A percentile compares a stretch with the other conserved stretches of the same genome.
Evolutionary conservation across 2,329 filamentous ascomycete species (phyloP).

Genomic region (Apiospora arundinis): DNA sequence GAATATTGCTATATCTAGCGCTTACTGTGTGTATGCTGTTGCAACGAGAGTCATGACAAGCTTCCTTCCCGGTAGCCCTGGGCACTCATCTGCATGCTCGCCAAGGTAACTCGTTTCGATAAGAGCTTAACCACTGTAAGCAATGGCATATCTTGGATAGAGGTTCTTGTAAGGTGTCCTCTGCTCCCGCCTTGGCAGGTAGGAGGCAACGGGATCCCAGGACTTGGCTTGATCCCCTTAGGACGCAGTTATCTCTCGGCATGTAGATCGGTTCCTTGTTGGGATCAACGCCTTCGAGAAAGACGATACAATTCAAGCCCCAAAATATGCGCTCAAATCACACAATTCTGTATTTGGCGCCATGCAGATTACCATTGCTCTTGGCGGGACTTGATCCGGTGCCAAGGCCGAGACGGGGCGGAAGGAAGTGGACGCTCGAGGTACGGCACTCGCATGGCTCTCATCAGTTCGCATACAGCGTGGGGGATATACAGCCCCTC

Average conservation of each 20-base stretch:
- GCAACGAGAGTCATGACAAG: not conserved
- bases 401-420: constrained; percentile 5
- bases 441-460: not conserved
- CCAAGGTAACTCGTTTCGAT: not conserved
- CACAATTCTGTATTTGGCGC: not conserved
- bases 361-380: not conserved
- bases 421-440: not conserved
- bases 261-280: not conserved
- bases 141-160: not conserved
- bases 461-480: not conserved
- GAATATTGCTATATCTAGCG: not conserved
- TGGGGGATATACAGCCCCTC: not conserved
- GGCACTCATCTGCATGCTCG: not conserved
- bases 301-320: not conserved
- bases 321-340: not conserved
- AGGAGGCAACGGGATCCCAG: not conserved
- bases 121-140: constrained; percentile 9
- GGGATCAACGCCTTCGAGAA: not conserved
- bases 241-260: not conserved
- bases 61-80: not conserved
- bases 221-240: not conserved
- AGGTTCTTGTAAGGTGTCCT: not conserved
- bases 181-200: constrained; percentile 9
- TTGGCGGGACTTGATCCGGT: not conserved
- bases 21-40: not conserved